These are phyloP conservation scores for Ceratobasidium sp. DNA, from an alignment of 1,284 basidiomycete genomes.

Conservation along the genomic window DNA sequence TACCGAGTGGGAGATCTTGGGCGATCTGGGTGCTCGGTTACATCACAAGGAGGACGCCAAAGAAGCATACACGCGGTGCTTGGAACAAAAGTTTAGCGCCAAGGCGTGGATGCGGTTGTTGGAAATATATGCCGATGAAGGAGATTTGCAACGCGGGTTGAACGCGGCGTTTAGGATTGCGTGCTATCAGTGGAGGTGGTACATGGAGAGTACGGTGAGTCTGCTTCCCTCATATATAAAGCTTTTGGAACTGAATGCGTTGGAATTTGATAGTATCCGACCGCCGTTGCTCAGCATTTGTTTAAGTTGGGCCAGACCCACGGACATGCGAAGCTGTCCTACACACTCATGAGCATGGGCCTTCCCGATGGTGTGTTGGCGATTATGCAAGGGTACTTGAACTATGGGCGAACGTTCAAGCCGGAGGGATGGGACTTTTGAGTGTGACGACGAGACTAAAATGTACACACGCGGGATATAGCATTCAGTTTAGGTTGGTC, in stretches of 20 bases:
- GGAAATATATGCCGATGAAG: constrained; percentile 94
- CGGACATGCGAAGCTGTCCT: too few species aligned
- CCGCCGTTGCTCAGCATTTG: constrained; percentile 85
- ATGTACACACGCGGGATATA: too few species aligned
- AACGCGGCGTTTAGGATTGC: constrained; percentile 92
- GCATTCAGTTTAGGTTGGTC: too few species aligned
- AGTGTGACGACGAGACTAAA: too few species aligned
- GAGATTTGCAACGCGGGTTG: constrained; percentile 87
- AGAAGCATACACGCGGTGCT: constrained; percentile 94
- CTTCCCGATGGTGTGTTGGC: too few species aligned
- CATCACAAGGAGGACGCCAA: constrained; percentile 98
- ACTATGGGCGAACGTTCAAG: too few species aligned
- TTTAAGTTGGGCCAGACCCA: constrained; percentile 95
- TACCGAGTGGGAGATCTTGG: constrained; percentile 98
- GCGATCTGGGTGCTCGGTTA: constrained; percentile 88
- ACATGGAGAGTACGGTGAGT: constrained; percentile 80
- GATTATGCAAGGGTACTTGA: too few species aligned
- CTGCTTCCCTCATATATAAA: constrained; percentile 27
- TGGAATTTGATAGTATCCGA: constrained; percentile 72
- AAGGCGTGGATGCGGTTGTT: constrained; percentile 93
- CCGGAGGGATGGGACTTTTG: too few species aligned
- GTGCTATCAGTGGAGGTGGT: constrained; percentile 73
- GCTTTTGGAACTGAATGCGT: not conserved
- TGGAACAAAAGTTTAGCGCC: constrained; percentile 86
- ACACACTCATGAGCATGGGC: too few species aligned